Evolutionary conservation across 208 protist species (phyloP).

Genomic region (Leishmania braziliensis): DNA sequence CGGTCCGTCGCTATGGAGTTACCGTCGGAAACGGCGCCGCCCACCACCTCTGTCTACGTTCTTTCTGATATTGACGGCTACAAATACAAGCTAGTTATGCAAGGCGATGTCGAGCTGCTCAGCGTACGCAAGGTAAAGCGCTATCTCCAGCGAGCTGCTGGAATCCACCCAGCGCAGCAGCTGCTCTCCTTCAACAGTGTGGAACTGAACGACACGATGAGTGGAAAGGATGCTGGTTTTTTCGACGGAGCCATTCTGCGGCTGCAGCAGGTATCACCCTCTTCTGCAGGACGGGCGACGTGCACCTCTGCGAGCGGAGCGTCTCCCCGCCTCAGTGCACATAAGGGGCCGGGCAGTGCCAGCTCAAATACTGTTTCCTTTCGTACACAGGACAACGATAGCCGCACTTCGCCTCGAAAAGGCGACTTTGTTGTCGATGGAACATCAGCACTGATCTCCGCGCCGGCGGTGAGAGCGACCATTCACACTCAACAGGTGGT

Average conservation of each 20-base stretch:
- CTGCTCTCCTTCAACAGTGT: conserved; percentile 54
- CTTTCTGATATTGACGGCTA: conserved; percentile 74
- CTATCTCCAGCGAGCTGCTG: conserved; percentile 69
- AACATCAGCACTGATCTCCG: background rate
- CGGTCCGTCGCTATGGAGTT: background rate
- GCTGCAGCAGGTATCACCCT: conserved; percentile 33
- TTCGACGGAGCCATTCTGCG: conserved; percentile 59
- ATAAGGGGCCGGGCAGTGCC: background rate
- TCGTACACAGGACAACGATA: background rate
- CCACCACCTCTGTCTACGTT: conserved; percentile 50
- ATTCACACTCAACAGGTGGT: background rate
- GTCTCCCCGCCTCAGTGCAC: background rate
- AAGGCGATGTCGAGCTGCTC: conserved; percentile 60
- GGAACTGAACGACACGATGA: conserved; percentile 34
- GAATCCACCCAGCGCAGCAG: conserved; percentile 47
- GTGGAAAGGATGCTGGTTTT: conserved; percentile 56
- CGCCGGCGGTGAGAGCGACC: background rate
- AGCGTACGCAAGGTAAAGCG: conserved; percentile 60
- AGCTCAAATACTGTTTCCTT: background rate
- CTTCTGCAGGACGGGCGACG: background rate
- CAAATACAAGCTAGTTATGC: conserved; percentile 85
- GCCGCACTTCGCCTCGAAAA: background rate
- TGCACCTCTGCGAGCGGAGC: background rate
- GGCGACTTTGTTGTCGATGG: no score
- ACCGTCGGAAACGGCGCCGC: background rate